A percentile compares a stretch with the other conserved stretches of the same genome.
Evolutionary conservation across 2,329 filamentous ascomycete species (phyloP).

Genomic region (Pyrenophora tritici-repentis): DNA sequence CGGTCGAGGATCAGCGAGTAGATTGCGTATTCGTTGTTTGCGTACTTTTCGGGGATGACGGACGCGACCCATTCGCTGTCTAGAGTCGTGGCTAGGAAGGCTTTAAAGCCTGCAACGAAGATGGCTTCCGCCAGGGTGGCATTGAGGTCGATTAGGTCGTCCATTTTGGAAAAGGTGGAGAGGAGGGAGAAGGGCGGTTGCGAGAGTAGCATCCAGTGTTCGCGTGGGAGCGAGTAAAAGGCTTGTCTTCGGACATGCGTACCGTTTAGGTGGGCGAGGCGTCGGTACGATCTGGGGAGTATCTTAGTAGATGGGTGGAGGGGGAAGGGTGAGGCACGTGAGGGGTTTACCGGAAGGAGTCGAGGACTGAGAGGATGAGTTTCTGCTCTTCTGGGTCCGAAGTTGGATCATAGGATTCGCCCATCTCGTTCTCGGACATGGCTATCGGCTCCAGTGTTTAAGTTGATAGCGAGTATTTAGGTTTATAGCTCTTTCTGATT

Average conservation of each 20-base stretch:
- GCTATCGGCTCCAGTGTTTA: neutral
- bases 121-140: constrained; percentile 82
- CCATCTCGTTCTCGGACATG: constrained; percentile 55
- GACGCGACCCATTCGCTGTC: constrained; percentile 42
- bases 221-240: constrained; percentile 86
- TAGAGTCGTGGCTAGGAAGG: constrained; percentile 39
- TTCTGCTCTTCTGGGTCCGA: constrained; percentile 78
- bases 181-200: constrained; percentile 81
- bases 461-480: neutral
- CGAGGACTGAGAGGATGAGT: constrained; percentile 80
- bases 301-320: neutral
- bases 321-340: neutral
- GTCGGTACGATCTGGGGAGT: constrained; percentile 74
- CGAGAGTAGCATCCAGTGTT: constrained; percentile 83
- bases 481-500: neutral
- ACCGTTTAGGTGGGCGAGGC: constrained; percentile 83
- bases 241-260: constrained; percentile 89
- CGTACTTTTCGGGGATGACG: constrained; percentile 37
- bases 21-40: constrained; percentile 35
- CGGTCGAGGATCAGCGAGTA: constrained; percentile 67
- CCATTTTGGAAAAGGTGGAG: constrained; percentile 75
- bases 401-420: constrained; percentile 66
- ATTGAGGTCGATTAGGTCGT: constrained; percentile 87
- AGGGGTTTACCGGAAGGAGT: constrained; percentile 77
- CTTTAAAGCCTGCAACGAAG: constrained; percentile 55